Percentiles rank a stretch among this genome's conserved stretches.
Evolutionary conservation across 73 alveolate genomes (phyloP).

Genomic region (Breviolum minutum): DNA sequence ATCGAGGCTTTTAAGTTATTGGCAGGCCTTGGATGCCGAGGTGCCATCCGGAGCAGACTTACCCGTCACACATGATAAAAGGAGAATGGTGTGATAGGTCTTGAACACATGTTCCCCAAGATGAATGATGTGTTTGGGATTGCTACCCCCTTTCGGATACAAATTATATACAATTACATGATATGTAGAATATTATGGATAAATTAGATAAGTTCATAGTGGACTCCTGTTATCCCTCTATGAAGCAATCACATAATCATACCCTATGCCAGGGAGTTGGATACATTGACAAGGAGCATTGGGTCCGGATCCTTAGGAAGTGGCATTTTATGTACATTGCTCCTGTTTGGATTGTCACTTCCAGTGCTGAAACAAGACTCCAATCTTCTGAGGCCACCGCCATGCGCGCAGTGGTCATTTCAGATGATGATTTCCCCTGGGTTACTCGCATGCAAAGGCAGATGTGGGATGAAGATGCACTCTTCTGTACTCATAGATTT

Average conservation of each 20-base stretch:
- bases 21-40: slow-evolving; percentile 94
- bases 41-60: neutral
- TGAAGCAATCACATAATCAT: no score
- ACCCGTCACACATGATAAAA: no score
- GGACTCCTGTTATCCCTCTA: no score
- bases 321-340: neutral
- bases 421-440: slow-evolving; percentile 90
- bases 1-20: slow-evolving; percentile 56
- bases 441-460: neutral
- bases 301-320: slow-evolving; percentile 27
- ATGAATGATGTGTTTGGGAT: no score
- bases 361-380: neutral
- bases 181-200: no score
- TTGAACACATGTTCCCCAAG: no score
- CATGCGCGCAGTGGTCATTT: slow-evolving; percentile 74
- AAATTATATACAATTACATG: no score
- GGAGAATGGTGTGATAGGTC: no score
- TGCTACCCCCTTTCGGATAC: no score
- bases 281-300: slow-evolving; percentile 41
- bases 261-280: slow-evolving; percentile 27
- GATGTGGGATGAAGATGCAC: neutral
- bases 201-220: no score
- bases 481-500: neutral
- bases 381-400: slow-evolving; percentile 38
- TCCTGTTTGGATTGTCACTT: neutral